Evolutionary conservation across 2,329 filamentous ascomycete genomes (phyloP), one percentile per base, ranked within the genome.

Genomic region (Aspergillus quadricinctus): DNA sequence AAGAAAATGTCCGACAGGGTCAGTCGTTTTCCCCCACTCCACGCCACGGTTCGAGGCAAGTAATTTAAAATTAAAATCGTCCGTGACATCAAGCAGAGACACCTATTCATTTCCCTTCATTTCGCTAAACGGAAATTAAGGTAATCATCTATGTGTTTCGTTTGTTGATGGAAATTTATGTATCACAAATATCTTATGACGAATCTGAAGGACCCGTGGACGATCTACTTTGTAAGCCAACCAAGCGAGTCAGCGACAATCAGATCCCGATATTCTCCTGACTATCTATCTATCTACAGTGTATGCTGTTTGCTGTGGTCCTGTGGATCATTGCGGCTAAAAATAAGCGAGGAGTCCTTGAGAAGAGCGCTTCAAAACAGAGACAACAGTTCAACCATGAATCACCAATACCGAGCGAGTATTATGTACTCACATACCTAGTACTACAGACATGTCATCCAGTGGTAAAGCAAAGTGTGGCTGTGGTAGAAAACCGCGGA

Each of bases 381-480:
- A 17, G 17, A n/a, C n/a, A n/a, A n/a, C n/a, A n/a, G n/a, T n/a
- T n/a, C n/a, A n/a, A n/a, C n/a, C n/a, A n/a, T n/a, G n/a, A n/a
- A n/a, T n/a, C n/a, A n/a, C n/a, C n/a, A n/a, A n/a, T n/a, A n/a
- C n/a, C n/a, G n/a, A n/a, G n/a, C n/a, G n/a, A n/a, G n/a, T n/a
- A n/a, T n/a, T n/a, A n/a, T n/a, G n/a, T n/a, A n/a, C n/a, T n/a
- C n/a, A n/a, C n/a, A n/a, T n/a, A n/a, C n/a, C n/a, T n/a, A n/a
- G n/a, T n/a, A n/a, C n/a, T n/a, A n/a, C n/a, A n/a, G 17, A 17
- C 31, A 37, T 3, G 31, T 57, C 51, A 41, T 53, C 59, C 55
- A 50, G 59, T 63, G 59, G 59, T 59, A 61, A 60, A 60, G 59
- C 59, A 59, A 60, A 50, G 41, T n/a, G 49, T 48, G 52, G 56